These are phyloP conservation scores for Arachis stenosperma DNA, from an alignment of 306 rosid species.

Conservation along the genomic window DNA sequence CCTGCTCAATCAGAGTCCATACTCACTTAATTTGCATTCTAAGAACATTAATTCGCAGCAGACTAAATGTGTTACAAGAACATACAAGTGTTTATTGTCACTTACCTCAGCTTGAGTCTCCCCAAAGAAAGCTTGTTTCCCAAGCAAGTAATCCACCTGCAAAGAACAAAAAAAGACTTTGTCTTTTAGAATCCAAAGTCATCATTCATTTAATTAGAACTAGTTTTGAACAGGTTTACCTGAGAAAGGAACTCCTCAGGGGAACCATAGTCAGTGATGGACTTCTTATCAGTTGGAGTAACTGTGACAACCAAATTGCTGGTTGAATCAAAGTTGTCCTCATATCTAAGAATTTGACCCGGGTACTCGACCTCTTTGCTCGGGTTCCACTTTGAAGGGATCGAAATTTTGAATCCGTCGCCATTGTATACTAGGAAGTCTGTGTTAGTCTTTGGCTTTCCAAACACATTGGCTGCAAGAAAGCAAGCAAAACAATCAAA, in stretches of 20 bases:
- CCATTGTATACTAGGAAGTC: slow-evolving; percentile 80
- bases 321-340: slow-evolving; percentile 84
- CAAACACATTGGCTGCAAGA: slow-evolving; percentile 88
- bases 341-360: slow-evolving; percentile 88
- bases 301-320: slow-evolving; percentile 68
- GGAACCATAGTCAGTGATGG: slow-evolving; percentile 83
- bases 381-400: slow-evolving; percentile 95
- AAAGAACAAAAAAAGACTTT: slow-evolving; percentile 18
- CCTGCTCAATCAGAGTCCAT: slow-evolving; percentile 54
- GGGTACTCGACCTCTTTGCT: slow-evolving; percentile 87
- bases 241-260: slow-evolving; percentile 76
- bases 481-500: slow-evolving; percentile 6
- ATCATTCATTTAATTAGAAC: neutral
- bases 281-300: slow-evolving; percentile 79
- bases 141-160: slow-evolving; percentile 91
- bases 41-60: too few species aligned
- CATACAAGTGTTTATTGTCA: neutral
- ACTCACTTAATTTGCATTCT: slow-evolving; percentile 25
- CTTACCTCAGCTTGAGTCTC: slow-evolving; percentile 94
- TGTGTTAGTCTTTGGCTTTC: slow-evolving; percentile 89
- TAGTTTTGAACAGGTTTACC: slow-evolving; percentile 44
- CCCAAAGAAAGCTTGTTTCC: slow-evolving; percentile 85
- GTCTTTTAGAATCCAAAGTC: neutral
- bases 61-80: too few species aligned
- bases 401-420: slow-evolving; percentile 75